A percentile compares a stretch with the other conserved stretches of the same genome.
Evolutionary conservation across 805 yeast species (phyloP).

Genomic region (Saitoella complicata): DNA sequence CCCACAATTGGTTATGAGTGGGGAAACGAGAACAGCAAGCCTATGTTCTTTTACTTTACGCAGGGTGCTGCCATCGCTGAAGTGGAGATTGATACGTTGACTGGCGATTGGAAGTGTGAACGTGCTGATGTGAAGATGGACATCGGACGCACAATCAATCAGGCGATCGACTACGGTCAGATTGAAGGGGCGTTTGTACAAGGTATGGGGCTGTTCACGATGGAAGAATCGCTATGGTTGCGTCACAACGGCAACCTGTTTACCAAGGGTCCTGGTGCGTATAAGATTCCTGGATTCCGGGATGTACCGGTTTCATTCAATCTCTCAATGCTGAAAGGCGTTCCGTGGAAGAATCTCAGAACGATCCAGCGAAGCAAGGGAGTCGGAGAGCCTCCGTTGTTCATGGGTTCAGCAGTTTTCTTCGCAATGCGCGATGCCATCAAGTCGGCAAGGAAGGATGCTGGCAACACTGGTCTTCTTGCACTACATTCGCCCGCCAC

Average conservation of each 20-base stretch:
- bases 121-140: slow-evolving; percentile 32
- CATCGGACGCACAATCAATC: slow-evolving; percentile 32
- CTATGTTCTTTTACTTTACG: slow-evolving; percentile 32
- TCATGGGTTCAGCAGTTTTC: too few species aligned
- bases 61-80: slow-evolving; percentile 30
- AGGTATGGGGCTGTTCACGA: slow-evolving; percentile 34
- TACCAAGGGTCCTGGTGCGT: too few species aligned
- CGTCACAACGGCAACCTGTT: slow-evolving; percentile 11
- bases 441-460: too few species aligned
- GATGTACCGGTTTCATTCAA: too few species aligned
- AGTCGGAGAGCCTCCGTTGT: too few species aligned
- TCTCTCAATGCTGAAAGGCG: too few species aligned
- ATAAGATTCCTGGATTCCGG: too few species aligned
- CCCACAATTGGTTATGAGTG: slow-evolving; percentile 31
- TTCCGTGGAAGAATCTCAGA: too few species aligned
- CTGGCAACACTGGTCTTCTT: too few species aligned
- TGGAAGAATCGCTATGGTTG: slow-evolving; percentile 33
- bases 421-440: too few species aligned
- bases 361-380: too few species aligned
- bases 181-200: slow-evolving; percentile 36
- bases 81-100: slow-evolving; percentile 32
- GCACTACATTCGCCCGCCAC: too few species aligned
- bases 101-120: slow-evolving; percentile 32
- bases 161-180: slow-evolving; percentile 35
- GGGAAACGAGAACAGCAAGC: slow-evolving; percentile 27